phyloP scores from a whole-genome alignment of 768 basidiomycete genomes.

The Piloderma croceum region DNA sequence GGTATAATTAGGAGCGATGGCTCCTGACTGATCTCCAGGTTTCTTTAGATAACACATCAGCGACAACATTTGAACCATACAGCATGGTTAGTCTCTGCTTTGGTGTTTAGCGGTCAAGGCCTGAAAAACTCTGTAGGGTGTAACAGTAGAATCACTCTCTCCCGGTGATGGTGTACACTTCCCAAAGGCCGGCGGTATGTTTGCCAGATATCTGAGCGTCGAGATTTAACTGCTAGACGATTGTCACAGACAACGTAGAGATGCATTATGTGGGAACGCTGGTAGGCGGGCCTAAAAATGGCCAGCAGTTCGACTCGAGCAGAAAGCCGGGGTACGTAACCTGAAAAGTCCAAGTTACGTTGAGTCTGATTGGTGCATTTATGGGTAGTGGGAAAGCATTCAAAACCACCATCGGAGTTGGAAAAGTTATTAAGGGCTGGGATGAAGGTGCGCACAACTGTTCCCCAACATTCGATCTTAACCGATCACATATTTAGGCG shows the following conservation, averaged over 20 bases:
- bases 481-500: background rate
- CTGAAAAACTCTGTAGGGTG: too few species aligned
- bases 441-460: slow-evolving; percentile 3
- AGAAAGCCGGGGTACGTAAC: background rate
- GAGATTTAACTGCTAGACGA: slow-evolving; percentile 11
- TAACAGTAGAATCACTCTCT: slow-evolving; percentile 52
- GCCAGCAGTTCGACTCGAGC: slow-evolving; percentile 3
- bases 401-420: slow-evolving; percentile 1
- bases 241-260: slow-evolving; percentile 3
- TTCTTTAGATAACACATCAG: too few species aligned
- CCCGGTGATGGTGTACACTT: slow-evolving; percentile 58
- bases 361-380: too few species aligned
- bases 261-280: slow-evolving; percentile 3
- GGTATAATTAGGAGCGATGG: too few species aligned
- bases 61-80: too few species aligned
- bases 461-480: background rate
- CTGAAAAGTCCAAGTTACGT: background rate
- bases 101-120: too few species aligned
- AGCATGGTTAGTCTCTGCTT: too few species aligned
- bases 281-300: slow-evolving; percentile 1
- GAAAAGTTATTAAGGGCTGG: slow-evolving; percentile 3
- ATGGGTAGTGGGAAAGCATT: slow-evolving; percentile 1
- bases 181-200: slow-evolving; percentile 73
- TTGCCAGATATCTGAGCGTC: slow-evolving; percentile 9
- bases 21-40: too few species aligned